Evolutionary conservation across 768 basidiomycete genomes (phyloP).

Genomic region (Filobasidium floriforme): DNA sequence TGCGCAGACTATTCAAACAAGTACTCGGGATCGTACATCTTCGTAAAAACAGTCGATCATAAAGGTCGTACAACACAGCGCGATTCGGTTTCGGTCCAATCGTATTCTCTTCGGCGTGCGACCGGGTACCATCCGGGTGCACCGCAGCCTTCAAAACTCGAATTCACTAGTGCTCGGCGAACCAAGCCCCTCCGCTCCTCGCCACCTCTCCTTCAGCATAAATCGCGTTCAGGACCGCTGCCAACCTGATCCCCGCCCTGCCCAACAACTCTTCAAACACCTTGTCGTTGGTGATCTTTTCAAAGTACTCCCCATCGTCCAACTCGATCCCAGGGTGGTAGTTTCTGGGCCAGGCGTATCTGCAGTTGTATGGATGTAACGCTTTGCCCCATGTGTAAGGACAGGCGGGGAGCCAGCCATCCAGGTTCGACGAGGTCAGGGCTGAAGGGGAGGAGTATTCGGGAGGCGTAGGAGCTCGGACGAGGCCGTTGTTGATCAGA

Average conservation of each 20-base stretch:
- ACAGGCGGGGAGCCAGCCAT: constrained; percentile 50
- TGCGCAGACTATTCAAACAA: too few species aligned
- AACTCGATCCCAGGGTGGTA: constrained; percentile 65
- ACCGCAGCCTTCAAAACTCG: too few species aligned
- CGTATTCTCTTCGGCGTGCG: too few species aligned
- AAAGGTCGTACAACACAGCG: too few species aligned
- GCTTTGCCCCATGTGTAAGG: constrained; percentile 71
- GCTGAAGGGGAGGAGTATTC: background rate
- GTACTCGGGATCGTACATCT: too few species aligned
- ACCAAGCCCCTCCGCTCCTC: constrained; percentile 8
- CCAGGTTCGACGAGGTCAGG: background rate
- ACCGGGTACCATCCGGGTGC: too few species aligned
- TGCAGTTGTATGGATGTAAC: constrained; percentile 71
- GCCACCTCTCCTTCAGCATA: constrained; percentile 46
- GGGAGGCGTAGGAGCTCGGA: background rate
- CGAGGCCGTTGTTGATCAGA: background rate
- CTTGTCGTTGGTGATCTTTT: constrained; percentile 58
- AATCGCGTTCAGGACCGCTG: constrained; percentile 70
- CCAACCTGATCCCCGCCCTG: constrained; percentile 74
- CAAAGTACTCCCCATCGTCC: constrained; percentile 72
- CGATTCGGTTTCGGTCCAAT: too few species aligned
- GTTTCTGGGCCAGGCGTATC: constrained; percentile 67
- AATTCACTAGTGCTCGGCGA: background rate
- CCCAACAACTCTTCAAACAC: constrained; percentile 74
- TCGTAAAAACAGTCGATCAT: too few species aligned